Evolutionary conservation across 192 early-diverging fungal genomes (phyloP).

Genomic region (Podila epicladia): DNA sequence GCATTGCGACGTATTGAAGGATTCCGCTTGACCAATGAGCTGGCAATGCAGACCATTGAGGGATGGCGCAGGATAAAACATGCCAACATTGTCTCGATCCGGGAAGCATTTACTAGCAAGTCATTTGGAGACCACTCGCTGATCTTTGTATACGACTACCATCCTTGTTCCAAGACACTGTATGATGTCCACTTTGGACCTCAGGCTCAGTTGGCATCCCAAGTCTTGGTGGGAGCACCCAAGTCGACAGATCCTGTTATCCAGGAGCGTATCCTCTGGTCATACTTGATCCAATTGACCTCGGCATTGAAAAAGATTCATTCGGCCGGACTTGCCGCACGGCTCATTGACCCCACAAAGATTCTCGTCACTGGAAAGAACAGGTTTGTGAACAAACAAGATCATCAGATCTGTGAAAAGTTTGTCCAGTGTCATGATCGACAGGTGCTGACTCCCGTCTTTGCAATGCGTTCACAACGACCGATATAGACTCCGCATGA

Average conservation of each 20-base stretch:
- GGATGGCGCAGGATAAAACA: conserved; percentile 86
- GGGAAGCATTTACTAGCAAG: conserved; percentile 95
- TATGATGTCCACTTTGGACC: conserved; percentile 73
- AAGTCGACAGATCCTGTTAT: conserved; percentile 54
- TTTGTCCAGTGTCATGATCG: not conserved
- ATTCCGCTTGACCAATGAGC: conserved; percentile 78
- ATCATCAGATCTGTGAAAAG: no score
- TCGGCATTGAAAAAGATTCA: conserved; percentile 88
- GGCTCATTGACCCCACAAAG: conserved; percentile 83
- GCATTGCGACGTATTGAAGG: conserved; percentile 85
- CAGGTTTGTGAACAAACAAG: conserved; percentile 53
- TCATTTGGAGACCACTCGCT: conserved; percentile 97
- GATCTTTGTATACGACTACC: conserved; percentile 96
- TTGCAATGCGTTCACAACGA: not conserved
- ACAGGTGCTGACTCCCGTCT: conserved; percentile 10
- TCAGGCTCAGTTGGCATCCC: conserved; percentile 54
- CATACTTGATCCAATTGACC: conserved; percentile 80
- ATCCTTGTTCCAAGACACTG: conserved; percentile 83
- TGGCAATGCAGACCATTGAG: conserved; percentile 86
- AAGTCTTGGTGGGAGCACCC: conserved; percentile 43
- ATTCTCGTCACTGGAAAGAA: conserved; percentile 88
- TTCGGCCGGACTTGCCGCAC: conserved; percentile 78
- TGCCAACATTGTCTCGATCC: conserved; percentile 85
- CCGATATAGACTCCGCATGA: conserved; percentile 66
- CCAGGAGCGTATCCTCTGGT: conserved; percentile 81